phyloP scores from a whole-genome alignment of 2,329 filamentous ascomycete species.

The Colletotrichum plurivorum region DNA sequence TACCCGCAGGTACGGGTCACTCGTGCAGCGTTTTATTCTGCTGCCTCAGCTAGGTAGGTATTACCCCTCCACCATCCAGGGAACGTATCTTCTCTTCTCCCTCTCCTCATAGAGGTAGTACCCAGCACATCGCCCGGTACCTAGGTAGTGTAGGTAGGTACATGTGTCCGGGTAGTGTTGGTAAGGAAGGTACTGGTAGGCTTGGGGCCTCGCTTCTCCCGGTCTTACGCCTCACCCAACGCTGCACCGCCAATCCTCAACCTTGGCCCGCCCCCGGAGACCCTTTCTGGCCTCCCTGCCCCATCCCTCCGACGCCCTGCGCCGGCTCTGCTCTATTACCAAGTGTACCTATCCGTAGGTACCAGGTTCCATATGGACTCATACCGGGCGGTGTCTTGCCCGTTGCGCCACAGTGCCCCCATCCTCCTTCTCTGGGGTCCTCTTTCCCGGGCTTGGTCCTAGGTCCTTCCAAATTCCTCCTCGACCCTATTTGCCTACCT shows the following conservation, averaged over 20 bases:
- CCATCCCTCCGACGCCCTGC: conserved; percentile 28
- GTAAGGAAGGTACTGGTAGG: neutral
- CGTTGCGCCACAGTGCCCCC: conserved; percentile 27
- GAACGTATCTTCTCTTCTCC: neutral
- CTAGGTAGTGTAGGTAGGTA: no score
- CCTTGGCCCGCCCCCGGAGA: neutral
- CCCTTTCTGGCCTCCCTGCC: conserved; percentile 15
- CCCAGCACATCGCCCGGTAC: conserved; percentile 6
- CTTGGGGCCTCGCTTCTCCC: conserved; percentile 9
- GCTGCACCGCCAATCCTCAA: conserved; percentile 13
- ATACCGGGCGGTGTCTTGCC: conserved; percentile 27
- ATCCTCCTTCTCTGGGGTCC: neutral
- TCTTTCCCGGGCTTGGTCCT: neutral
- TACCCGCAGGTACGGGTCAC: conserved; percentile 30
- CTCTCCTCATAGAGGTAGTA: neutral
- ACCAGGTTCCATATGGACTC: neutral
- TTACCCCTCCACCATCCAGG: conserved; percentile 21
- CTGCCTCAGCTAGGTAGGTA: conserved; percentile 26
- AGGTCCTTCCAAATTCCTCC: conserved; percentile 11
- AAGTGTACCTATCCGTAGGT: no score
- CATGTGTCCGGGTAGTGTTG: no score
- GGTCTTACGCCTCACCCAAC: conserved; percentile 1
- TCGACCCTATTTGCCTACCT: no score
- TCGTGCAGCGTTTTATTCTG: conserved; percentile 27
- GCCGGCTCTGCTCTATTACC: conserved; percentile 22